phyloP scores from a whole-genome alignment of 2,329 filamentous ascomycete species.

The Trichoderma aggressivum region DNA sequence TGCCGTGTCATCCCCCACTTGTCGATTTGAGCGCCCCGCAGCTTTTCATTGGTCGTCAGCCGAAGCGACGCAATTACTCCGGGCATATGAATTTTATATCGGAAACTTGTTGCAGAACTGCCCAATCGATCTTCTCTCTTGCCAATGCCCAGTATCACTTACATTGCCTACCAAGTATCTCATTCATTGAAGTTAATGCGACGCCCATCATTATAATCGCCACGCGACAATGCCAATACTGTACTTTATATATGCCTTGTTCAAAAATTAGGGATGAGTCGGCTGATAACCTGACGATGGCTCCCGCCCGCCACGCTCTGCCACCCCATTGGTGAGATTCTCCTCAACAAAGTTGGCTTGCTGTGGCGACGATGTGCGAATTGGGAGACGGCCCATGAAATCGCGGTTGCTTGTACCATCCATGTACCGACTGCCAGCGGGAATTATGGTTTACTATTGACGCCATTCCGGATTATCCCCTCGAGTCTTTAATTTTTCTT shows the following conservation, averaged over 20 bases:
- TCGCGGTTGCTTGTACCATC: background rate
- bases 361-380: background rate
- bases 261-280: background rate
- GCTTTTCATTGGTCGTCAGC: conserved; percentile 23
- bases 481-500: background rate
- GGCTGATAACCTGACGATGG: background rate
- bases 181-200: background rate
- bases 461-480: background rate
- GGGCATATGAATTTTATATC: background rate
- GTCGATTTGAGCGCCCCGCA: conserved; percentile 33
- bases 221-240: background rate
- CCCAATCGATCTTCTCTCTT: background rate
- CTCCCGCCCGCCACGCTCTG: background rate
- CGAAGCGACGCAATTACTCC: background rate
- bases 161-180: no score
- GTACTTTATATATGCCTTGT: background rate
- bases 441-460: background rate
- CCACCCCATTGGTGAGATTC: background rate
- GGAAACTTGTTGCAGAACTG: background rate
- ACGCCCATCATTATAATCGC: background rate
- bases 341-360: background rate
- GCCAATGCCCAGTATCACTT: background rate
- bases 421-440: background rate
- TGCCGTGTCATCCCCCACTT: conserved; percentile 33
- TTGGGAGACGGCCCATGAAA: background rate